Percentiles rank a stretch among this genome's conserved stretches.
These are phyloP conservation scores for Botrytis pseudocinerea DNA, from an alignment of 2,329 filamentous ascomycete genomes.

Conservation along the genomic window DNA sequence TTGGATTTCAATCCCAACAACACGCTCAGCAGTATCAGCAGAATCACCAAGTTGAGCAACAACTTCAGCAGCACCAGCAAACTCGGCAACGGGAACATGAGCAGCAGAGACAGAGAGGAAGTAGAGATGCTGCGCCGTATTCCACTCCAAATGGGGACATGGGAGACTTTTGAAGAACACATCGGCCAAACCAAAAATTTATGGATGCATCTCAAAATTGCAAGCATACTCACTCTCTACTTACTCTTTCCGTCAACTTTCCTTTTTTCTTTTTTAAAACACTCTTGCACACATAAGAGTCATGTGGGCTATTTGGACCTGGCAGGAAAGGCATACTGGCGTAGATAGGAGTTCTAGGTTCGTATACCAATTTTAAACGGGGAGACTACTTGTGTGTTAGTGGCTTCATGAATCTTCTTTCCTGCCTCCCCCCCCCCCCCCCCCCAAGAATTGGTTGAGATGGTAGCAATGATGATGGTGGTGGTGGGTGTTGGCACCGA, in stretches of 20 bases:
- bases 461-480: not conserved
- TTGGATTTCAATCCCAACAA: not conserved
- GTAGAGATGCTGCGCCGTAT: not conserved
- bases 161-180: not conserved
- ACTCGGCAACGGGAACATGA: not conserved
- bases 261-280: conserved; percentile 1
- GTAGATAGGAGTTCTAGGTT: not conserved
- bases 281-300: not conserved
- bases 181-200: not conserved
- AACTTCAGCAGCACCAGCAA: not conserved
- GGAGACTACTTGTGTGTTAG: not conserved
- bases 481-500: not conserved
- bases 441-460: not conserved
- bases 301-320: conserved; percentile 10
- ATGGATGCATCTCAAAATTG: conserved; percentile 8
- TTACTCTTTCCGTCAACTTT: conserved; percentile 1
- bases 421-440: too few relatives aligned
- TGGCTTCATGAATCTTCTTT: not conserved
- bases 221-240: not conserved
- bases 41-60: not conserved
- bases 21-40: not conserved
- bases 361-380: conserved; percentile 5
- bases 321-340: conserved; percentile 14
- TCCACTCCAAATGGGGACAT: not conserved
- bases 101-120: not conserved